Evolutionary conservation across 768 basidiomycete genomes (phyloP).

Genomic region (Tricholoma sp.): DNA sequence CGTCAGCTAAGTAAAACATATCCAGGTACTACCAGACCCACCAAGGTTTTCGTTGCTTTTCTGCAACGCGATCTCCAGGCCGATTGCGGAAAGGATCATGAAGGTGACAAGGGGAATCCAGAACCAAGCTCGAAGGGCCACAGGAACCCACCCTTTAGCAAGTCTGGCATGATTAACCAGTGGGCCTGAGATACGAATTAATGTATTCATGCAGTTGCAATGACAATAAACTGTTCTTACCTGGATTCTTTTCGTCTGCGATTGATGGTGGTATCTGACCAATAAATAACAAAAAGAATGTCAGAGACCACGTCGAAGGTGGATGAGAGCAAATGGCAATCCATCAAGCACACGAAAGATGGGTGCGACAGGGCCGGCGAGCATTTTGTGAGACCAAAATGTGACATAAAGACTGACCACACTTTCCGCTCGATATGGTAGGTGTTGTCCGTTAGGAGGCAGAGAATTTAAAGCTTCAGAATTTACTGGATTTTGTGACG

Average conservation of each 20-base stretch:
- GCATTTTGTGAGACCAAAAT: neutral
- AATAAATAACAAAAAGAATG: neutral
- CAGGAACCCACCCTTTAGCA: constrained; percentile 32
- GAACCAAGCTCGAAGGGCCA: constrained; percentile 42
- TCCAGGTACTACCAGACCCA: constrained; percentile 11
- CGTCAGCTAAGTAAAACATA: constrained; percentile 29
- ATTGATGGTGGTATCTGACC: neutral
- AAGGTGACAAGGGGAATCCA: constrained; percentile 38
- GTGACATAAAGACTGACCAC: neutral
- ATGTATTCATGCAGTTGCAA: neutral
- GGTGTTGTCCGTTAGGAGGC: no score
- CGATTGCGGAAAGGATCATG: constrained; percentile 35
- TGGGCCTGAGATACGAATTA: neutral
- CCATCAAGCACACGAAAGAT: neutral
- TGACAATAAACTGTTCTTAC: neutral
- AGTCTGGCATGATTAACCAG: neutral
- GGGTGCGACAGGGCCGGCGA: neutral
- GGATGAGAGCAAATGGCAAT: neutral
- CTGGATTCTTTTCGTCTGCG: neutral
- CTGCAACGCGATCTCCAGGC: constrained; percentile 41
- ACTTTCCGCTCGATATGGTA: neutral
- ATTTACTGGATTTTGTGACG: neutral
- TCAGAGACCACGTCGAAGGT: neutral
- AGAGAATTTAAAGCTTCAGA: neutral
- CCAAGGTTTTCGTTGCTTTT: constrained; percentile 43